Percentiles rank a stretch among this genome's conserved stretches.
phyloP scores from a whole-genome alignment of 176 grass and related monocot species.

The Lolium rigidum region DNA sequence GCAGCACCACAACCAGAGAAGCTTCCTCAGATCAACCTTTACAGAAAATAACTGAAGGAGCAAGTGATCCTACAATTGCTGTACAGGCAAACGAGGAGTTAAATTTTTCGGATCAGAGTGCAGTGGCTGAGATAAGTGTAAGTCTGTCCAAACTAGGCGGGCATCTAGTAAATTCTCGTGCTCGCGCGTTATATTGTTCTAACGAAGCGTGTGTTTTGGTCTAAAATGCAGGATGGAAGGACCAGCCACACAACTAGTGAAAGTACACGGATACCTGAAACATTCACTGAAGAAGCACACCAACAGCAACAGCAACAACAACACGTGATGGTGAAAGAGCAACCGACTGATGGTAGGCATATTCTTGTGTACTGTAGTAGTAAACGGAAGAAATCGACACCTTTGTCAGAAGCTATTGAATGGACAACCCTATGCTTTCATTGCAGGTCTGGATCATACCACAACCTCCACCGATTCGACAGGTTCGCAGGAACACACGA shows the following conservation, averaged over 20 bases:
- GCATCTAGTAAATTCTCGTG: no score
- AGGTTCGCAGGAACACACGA: constrained; percentile 26
- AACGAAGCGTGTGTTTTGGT: background rate
- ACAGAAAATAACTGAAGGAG: constrained; percentile 29
- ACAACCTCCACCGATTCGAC: background rate
- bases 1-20: background rate
- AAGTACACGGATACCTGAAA: constrained; percentile 13
- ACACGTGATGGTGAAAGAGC: constrained; percentile 22
- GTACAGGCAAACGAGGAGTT: background rate
- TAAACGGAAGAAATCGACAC: background rate
- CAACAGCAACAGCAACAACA: constrained; percentile 5
- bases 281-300: background rate
- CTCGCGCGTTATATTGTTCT: background rate
- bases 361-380: constrained; percentile 9
- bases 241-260: constrained; percentile 12
- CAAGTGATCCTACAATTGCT: background rate
- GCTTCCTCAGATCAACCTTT: constrained; percentile 18
- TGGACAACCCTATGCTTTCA: constrained; percentile 7
- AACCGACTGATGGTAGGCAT: constrained; percentile 49
- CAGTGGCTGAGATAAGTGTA: constrained; percentile 40
- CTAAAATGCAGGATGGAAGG: constrained; percentile 37
- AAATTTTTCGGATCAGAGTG: constrained; percentile 3
- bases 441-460: constrained; percentile 48
- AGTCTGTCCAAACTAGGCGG: constrained; percentile 31
- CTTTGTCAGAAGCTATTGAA: constrained; percentile 1